These are phyloP conservation scores for Phytophthora tubulina DNA, from an alignment of 352 stramenopile species.

Conservation along the genomic window DNA sequence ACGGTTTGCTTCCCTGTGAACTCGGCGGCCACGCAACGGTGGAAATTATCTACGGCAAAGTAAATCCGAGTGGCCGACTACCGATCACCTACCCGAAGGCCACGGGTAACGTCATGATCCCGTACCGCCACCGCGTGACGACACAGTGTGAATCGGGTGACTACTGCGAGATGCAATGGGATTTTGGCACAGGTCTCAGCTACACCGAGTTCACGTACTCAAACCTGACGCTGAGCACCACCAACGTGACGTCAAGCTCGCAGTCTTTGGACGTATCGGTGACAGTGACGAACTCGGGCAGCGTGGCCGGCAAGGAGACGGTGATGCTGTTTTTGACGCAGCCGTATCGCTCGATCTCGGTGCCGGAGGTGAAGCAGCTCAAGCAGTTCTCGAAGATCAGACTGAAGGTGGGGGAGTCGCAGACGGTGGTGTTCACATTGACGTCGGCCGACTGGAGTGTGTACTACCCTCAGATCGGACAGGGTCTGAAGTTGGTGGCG, in stretches of 20 bases:
- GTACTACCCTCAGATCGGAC: neutral
- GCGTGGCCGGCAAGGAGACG: neutral
- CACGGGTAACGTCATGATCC: neutral
- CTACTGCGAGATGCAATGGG: slow-evolving; percentile 43
- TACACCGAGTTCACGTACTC: slow-evolving; percentile 66
- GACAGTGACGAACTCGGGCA: neutral
- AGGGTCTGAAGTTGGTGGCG: neutral
- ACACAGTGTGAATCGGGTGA: neutral
- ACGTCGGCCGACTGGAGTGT: slow-evolving; percentile 1
- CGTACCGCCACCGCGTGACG: slow-evolving; percentile 7
- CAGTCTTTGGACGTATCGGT: neutral
- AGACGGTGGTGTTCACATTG: neutral
- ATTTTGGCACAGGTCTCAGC: slow-evolving; percentile 60
- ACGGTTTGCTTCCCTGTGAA: neutral
- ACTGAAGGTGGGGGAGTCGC: neutral
- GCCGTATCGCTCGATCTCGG: neutral
- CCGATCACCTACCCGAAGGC: slow-evolving; percentile 3
- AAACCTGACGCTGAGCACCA: slow-evolving; percentile 35
- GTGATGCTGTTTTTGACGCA: neutral
- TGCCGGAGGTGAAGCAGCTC: neutral
- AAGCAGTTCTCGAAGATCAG: slow-evolving; percentile 6
- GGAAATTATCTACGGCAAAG: neutral
- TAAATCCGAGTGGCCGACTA: neutral
- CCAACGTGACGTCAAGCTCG: slow-evolving; percentile 5
- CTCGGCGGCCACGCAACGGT: neutral